Evolutionary conservation across 2,329 filamentous ascomycete genomes (phyloP), one percentile per base, ranked within the genome.

Genomic region (Pseudogymnoascus sp.): DNA sequence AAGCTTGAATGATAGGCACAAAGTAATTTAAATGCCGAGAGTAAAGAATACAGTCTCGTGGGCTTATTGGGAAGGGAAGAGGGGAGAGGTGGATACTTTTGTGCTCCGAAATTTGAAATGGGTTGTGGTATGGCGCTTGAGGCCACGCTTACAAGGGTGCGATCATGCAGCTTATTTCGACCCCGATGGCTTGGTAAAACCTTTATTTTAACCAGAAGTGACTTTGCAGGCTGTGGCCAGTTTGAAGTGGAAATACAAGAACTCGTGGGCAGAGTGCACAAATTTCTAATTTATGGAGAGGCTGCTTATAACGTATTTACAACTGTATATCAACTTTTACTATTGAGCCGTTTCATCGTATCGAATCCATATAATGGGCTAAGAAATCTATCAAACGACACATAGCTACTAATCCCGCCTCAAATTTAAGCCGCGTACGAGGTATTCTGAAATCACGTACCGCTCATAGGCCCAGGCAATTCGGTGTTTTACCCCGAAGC

Each of bases 61-160:
- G 14, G 9, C 3, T 18, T 54, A 54, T 32, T 11, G 28, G 28
- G n/a, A 32, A 54, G 28, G 9, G 25, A 20, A 18, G 47, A 30
- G 47, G 47, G 47, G 47, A 12, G 25, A 32, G 47, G 47, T 54
- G 47, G 47, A n/a, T 54, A 54, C 47, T 54, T 54, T 32, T 32
- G 25, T 5, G 47, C 25, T n/a, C n/a, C 47, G 47, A 54, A 54
- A 54, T 54, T 54, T 32, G 25, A 32, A 54, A 54, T 54, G 47
- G 47, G 14, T 18, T 54, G n/a, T 54, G 28, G 47, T 54, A 54
- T 54, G 47, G 47, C 47, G 47, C 47, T 54, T 54, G 47, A 54
- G 47, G 47, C 47, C 28, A 54, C 28, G 47, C 47, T 54, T 54
- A 54, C 47, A 54, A 54, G 47, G 47, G 47, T 54, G 2, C 5